Percentiles rank a stretch among this genome's conserved stretches.
Evolutionary conservation across 2,329 filamentous ascomycete genomes (phyloP).

Genomic region (Dothistroma septosporum): DNA sequence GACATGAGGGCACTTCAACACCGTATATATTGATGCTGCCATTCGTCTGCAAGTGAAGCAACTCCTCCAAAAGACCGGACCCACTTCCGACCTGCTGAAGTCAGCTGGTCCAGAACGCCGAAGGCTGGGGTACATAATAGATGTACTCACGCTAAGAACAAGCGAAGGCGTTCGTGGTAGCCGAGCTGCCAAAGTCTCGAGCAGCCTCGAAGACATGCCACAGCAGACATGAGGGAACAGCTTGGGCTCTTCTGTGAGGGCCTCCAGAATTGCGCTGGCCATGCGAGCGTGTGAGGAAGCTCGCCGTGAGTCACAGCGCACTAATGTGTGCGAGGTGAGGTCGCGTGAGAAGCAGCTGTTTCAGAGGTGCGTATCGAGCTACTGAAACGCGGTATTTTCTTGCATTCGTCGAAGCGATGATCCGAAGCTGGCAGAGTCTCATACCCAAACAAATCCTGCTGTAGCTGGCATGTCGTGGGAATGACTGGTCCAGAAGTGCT

Average conservation of each 20-base stretch:
- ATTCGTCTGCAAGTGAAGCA: constrained; percentile 36
- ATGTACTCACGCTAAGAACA: constrained; percentile 7
- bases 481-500: not conserved
- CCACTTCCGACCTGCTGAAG: constrained; percentile 45
- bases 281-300: not conserved
- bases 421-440: no score
- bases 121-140: not conserved
- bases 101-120: not conserved
- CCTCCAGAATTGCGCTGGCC: not conserved
- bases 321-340: constrained; percentile 1
- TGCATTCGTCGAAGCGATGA: no score
- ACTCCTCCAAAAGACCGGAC: constrained; percentile 47
- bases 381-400: not conserved
- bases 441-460: no score
- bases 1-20: constrained; percentile 46
- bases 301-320: constrained; percentile 14
- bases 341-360: not conserved
- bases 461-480: not conserved
- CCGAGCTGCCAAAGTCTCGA: constrained; percentile 16
- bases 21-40: constrained; percentile 38
- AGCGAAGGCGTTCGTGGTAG: constrained; percentile 16
- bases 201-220: constrained; percentile 23
- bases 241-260: constrained; percentile 17
- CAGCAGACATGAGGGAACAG: constrained; percentile 27
- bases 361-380: not conserved